phyloP scores from a whole-genome alignment of 1,284 basidiomycete species.

The Malassezia psittaci region DNA sequence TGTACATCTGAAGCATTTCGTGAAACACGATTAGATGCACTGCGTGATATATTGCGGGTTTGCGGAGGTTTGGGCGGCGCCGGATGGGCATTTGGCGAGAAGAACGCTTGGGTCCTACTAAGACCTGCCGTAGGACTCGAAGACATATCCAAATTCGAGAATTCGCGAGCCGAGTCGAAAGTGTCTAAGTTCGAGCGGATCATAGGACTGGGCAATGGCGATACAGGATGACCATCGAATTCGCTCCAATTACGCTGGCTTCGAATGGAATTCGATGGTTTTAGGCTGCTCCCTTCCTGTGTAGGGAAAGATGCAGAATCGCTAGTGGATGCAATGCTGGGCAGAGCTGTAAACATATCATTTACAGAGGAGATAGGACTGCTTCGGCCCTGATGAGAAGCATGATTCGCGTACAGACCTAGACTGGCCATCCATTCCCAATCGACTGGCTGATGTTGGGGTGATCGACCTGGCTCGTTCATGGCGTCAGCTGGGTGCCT shows the following conservation, averaged over 20 bases:
- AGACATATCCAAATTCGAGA: slow-evolving; percentile 4
- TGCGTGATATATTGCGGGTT: slow-evolving; percentile 5
- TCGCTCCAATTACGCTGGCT: slow-evolving; percentile 39
- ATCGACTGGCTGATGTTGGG: not conserved
- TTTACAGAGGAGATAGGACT: not conserved
- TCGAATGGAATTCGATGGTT: slow-evolving; percentile 27
- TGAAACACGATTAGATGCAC: slow-evolving; percentile 4
- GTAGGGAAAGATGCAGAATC: not conserved
- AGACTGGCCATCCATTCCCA: not conserved
- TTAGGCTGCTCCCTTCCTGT: not conserved
- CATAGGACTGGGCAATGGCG: slow-evolving; percentile 37
- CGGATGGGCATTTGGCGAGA: slow-evolving; percentile 9
- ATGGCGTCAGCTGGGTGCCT: not conserved
- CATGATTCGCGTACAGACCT: not conserved
- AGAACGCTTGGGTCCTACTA: slow-evolving; percentile 34
- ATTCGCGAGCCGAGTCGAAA: not conserved
- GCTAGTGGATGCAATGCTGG: not conserved
- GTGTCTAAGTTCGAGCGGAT: slow-evolving; percentile 2
- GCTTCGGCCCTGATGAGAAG: not conserved
- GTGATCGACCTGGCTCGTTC: not conserved
- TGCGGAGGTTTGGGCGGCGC: slow-evolving; percentile 13
- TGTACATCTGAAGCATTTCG: not conserved
- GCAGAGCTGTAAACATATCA: not conserved
- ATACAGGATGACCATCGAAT: slow-evolving; percentile 40
- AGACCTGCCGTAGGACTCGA: not conserved